phyloP scores from a whole-genome alignment of 192 early-diverging fungal genomes.

The Coemansia sp. region DNA sequence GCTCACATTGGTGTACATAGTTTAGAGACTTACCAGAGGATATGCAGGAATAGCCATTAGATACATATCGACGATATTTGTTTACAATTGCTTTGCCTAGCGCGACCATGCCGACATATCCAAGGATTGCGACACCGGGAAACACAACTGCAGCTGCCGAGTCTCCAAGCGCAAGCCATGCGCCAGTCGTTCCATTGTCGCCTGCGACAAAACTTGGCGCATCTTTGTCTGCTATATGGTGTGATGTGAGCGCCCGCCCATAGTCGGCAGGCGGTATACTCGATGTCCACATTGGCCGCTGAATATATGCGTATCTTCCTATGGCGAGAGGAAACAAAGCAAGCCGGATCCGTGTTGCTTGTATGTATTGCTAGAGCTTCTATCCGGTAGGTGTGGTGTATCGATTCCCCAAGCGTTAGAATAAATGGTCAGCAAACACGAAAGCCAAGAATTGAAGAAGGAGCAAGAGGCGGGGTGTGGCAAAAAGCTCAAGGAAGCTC shows the following conservation, averaged over 20 bases:
- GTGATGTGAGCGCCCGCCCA: background rate
- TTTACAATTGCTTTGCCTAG: background rate
- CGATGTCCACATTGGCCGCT: background rate
- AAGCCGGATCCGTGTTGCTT: background rate
- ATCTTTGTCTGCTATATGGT: background rate
- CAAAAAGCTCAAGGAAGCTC: background rate
- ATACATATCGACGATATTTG: constrained; percentile 16
- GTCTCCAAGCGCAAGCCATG: constrained; percentile 11
- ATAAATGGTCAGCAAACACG: background rate
- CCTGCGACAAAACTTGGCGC: background rate
- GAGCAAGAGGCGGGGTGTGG: background rate
- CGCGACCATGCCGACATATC: constrained; percentile 13
- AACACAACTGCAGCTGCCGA: constrained; percentile 17
- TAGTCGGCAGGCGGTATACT: background rate
- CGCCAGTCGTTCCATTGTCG: background rate
- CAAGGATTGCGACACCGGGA: constrained; percentile 35
- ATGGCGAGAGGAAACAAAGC: background rate
- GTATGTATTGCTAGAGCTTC: background rate
- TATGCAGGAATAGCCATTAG: background rate
- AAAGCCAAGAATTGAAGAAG: background rate
- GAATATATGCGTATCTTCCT: background rate
- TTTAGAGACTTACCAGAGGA: constrained; percentile 1
- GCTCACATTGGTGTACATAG: background rate
- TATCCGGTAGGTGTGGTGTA: background rate
- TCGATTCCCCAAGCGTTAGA: background rate